These are phyloP conservation scores for Lasiosphaeria ovina DNA, from an alignment of 495 filamentous ascomycete species.

Conservation along the genomic window DNA sequence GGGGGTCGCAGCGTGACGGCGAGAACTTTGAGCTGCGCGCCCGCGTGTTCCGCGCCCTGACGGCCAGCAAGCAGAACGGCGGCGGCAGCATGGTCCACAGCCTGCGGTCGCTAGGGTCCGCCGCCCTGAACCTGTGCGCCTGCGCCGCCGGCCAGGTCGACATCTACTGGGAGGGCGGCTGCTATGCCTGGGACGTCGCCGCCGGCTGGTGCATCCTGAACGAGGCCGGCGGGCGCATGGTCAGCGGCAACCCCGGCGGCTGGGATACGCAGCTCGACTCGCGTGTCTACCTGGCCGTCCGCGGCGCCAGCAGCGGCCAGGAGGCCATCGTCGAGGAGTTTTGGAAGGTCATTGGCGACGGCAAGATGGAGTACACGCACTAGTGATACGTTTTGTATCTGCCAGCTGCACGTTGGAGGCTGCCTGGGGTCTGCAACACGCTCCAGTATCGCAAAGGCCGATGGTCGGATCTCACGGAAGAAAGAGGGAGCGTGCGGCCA, in stretches of 20 bases:
- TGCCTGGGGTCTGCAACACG: background rate
- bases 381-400: constrained; percentile 2
- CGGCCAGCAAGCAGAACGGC: constrained; percentile 52
- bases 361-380: constrained; percentile 53
- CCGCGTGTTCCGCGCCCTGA: constrained; percentile 66
- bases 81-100: constrained; percentile 86
- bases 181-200: constrained; percentile 93
- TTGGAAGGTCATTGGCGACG: constrained; percentile 50
- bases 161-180: constrained; percentile 90
- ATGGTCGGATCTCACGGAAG: too few relatives aligned
- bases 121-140: constrained; percentile 80
- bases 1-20: constrained; percentile 72
- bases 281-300: constrained; percentile 71
- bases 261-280: constrained; percentile 72
- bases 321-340: constrained; percentile 76
- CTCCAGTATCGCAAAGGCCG: background rate
- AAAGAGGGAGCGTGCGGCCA: too few relatives aligned
- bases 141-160: constrained; percentile 78
- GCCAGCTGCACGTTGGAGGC: background rate
- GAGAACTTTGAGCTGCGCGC: constrained; percentile 73
- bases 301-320: constrained; percentile 62
- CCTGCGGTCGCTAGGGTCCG: constrained; percentile 70
- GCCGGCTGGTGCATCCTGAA: constrained; percentile 85
- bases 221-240: constrained; percentile 82
- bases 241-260: constrained; percentile 69